Evolutionary conservation across 2,329 filamentous ascomycete species (phyloP).

Genomic region (Hypocrella siamensis): DNA sequence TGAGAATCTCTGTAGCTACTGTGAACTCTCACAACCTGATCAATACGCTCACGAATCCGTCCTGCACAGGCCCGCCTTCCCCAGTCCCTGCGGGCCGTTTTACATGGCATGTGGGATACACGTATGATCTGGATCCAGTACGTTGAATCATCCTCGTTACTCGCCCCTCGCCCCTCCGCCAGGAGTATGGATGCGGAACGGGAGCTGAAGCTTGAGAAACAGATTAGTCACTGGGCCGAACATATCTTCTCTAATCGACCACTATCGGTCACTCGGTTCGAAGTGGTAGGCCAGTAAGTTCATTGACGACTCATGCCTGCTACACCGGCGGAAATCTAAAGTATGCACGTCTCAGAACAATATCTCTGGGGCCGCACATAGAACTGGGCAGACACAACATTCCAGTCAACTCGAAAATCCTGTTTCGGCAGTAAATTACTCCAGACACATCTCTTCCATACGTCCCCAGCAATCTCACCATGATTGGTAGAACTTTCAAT

Average conservation of each 20-base stretch:
- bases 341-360: too few species aligned
- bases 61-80: slow-evolving; percentile 11
- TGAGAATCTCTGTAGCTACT: too few species aligned
- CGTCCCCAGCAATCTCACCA: slow-evolving; percentile 1
- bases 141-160: slow-evolving; percentile 4
- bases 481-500: slow-evolving; percentile 30
- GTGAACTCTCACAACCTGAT: too few species aligned
- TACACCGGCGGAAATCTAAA: too few species aligned
- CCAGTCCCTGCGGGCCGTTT: slow-evolving; percentile 17
- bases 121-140: slow-evolving; percentile 8
- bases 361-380: slow-evolving; percentile 28
- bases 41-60: too few species aligned
- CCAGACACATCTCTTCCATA: slow-evolving; percentile 1
- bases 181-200: neutral
- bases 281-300: slow-evolving; percentile 17
- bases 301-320: slow-evolving; percentile 10
- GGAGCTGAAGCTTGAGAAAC: neutral
- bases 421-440: slow-evolving; percentile 35
- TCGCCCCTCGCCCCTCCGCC: too few species aligned
- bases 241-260: slow-evolving; percentile 41
- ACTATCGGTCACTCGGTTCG: slow-evolving; percentile 31
- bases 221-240: slow-evolving; percentile 45
- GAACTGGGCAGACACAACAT: slow-evolving; percentile 27
- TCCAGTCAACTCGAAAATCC: slow-evolving; percentile 29
- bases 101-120: slow-evolving; percentile 16